These are phyloP conservation scores for Auricularia auricula-judae DNA, from an alignment of 768 basidiomycete genomes.

Conservation along the genomic window DNA sequence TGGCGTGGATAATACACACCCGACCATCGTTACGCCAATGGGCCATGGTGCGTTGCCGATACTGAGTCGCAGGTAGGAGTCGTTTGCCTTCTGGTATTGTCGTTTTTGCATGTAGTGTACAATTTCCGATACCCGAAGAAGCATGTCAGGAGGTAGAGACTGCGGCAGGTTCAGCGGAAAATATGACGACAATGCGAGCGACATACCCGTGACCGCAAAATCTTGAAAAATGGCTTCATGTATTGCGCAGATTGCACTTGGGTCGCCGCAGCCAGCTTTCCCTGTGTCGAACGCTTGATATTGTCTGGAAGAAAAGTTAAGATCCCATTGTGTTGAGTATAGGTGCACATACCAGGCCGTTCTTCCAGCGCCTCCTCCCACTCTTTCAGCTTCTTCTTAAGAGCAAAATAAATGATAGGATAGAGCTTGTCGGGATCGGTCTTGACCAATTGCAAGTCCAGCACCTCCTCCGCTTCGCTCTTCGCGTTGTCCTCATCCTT, in stretches of 20 bases:
- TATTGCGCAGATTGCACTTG: constrained; percentile 95
- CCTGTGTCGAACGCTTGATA: constrained; percentile 80
- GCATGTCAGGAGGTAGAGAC: constrained; percentile 76
- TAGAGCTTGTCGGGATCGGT: constrained; percentile 91
- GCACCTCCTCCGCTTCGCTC: constrained; percentile 47
- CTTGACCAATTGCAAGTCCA: constrained; percentile 78
- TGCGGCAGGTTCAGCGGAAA: constrained; percentile 9
- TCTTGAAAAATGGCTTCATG: constrained; percentile 91
- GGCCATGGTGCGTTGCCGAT: constrained; percentile 99
- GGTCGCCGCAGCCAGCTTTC: constrained; percentile 88
- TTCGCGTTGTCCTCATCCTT: constrained; percentile 42
- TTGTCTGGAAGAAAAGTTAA: constrained; percentile 38
- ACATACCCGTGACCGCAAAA: constrained; percentile 75
- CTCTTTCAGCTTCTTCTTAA: constrained; percentile 87
- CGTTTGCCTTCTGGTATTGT: constrained; percentile 91
- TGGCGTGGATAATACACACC: constrained; percentile 37
- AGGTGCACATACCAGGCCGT: constrained; percentile 56
- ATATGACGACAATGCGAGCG: background rate
- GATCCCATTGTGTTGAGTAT: too few species aligned
- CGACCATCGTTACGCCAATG: constrained; percentile 99
- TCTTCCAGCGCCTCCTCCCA: constrained; percentile 96
- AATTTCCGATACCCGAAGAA: constrained; percentile 82
- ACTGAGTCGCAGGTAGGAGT: constrained; percentile 90
- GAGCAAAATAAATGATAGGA: constrained; percentile 90
- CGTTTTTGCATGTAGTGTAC: constrained; percentile 94